Evolutionary conservation across 139 green algal genomes (phyloP).

Genomic region (Chloropicon primus): DNA sequence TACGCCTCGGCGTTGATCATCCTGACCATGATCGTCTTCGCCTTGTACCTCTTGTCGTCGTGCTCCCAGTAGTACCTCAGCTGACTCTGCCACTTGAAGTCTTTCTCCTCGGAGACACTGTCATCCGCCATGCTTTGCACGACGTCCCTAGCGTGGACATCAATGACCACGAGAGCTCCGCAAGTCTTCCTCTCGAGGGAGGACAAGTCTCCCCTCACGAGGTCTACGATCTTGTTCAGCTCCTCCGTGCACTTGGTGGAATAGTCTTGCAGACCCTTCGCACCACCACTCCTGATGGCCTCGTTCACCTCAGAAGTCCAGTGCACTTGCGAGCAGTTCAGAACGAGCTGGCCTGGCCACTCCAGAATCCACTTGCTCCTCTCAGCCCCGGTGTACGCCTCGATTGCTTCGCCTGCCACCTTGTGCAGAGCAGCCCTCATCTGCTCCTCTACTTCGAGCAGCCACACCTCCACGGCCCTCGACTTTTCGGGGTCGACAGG

Average conservation of each 20-base stretch:
- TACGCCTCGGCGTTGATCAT: slow-evolving; percentile 33
- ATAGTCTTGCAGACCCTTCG: slow-evolving; percentile 41
- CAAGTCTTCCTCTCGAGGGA: slow-evolving; percentile 41
- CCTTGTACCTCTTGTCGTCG: slow-evolving; percentile 27
- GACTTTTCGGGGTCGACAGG: slow-evolving; percentile 39
- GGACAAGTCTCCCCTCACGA: slow-evolving; percentile 48
- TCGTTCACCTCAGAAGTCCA: slow-evolving; percentile 10
- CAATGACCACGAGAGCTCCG: slow-evolving; percentile 47
- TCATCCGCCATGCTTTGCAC: slow-evolving; percentile 40
- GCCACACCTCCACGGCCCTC: slow-evolving; percentile 37
- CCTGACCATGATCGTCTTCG: slow-evolving; percentile 20
- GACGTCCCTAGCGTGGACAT: slow-evolving; percentile 52
- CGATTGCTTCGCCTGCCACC: slow-evolving; percentile 34
- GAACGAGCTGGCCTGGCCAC: slow-evolving; percentile 55
- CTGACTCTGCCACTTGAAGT: slow-evolving; percentile 64
- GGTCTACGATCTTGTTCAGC: slow-evolving; percentile 52
- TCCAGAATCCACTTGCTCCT: slow-evolving; percentile 51
- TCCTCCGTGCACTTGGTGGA: slow-evolving; percentile 42
- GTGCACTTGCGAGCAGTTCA: slow-evolving; percentile 52
- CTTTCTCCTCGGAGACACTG: slow-evolving; percentile 39
- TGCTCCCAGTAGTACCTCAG: slow-evolving; percentile 56
- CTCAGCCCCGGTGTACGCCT: slow-evolving; percentile 29
- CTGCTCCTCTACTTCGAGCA: slow-evolving; percentile 36
- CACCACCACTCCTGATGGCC: slow-evolving; percentile 39
- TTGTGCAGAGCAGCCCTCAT: slow-evolving; percentile 54